These are phyloP conservation scores for Durotheca rogersii DNA, from an alignment of 495 filamentous ascomycete genomes.

Conservation along the genomic window DNA sequence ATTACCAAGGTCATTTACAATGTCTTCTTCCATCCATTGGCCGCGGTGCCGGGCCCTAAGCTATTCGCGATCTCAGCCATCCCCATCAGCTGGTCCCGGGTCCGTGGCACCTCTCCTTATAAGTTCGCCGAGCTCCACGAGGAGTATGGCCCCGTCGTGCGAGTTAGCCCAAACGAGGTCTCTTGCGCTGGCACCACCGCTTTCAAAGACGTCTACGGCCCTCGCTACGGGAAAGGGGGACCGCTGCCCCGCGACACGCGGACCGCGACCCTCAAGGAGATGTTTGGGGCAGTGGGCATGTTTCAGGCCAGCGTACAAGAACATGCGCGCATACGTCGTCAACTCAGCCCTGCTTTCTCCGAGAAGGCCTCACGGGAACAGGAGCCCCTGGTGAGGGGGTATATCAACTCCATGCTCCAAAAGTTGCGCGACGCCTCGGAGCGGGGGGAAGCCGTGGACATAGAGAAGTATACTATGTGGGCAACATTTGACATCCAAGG, in stretches of 20 bases:
- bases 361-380: conserved; percentile 48
- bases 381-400: conserved; percentile 42
- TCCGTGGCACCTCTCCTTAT: conserved; percentile 27
- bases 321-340: conserved; percentile 44
- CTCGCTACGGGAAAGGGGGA: conserved; percentile 24
- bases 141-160: conserved; percentile 48
- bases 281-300: conserved; percentile 20
- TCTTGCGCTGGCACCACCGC: conserved; percentile 17
- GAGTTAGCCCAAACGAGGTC: conserved; percentile 40
- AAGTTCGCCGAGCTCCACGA: conserved; percentile 43
- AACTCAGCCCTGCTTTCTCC: conserved; percentile 52
- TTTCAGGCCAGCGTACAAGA: conserved; percentile 33
- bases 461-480: conserved; percentile 56
- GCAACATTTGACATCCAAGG: conserved; percentile 63
- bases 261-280: conserved; percentile 28
- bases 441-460: conserved; percentile 29
- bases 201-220: conserved; percentile 26
- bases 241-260: conserved; percentile 42
- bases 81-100: conserved; percentile 24
- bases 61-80: conserved; percentile 31
- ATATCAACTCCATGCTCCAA: conserved; percentile 48
- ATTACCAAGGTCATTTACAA: conserved; percentile 35
- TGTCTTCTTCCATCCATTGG: conserved; percentile 44
- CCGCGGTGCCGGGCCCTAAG: conserved; percentile 43
- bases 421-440: conserved; percentile 30